Evolutionary conservation across 371 early-diverging fungal genomes (phyloP).

Genomic region (Nematocida major): DNA sequence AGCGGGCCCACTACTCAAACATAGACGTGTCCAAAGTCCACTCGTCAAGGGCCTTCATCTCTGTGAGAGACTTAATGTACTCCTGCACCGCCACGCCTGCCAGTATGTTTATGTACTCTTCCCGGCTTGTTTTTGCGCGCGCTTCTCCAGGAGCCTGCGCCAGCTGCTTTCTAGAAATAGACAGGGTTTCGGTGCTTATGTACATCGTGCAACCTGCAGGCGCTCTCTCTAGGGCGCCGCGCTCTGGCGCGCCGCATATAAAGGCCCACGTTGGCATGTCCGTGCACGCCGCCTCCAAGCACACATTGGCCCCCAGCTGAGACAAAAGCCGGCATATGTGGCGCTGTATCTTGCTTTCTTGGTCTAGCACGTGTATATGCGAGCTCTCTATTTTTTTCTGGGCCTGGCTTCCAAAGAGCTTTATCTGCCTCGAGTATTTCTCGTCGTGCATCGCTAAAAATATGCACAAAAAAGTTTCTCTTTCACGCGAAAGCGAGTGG

Average conservation of each 20-base stretch:
- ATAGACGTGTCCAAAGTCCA: neutral
- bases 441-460: constrained; percentile 14
- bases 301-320: neutral
- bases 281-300: neutral
- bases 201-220: neutral
- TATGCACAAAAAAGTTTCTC: constrained; percentile 1
- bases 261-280: neutral
- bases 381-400: constrained; percentile 49
- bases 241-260: neutral
- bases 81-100: constrained; percentile 42
- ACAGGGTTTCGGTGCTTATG: constrained; percentile 7
- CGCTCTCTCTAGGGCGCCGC: neutral
- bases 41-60: neutral
- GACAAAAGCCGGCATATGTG: neutral
- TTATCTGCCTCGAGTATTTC: constrained; percentile 61
- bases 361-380: neutral
- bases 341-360: neutral
- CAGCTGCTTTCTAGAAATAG: neutral
- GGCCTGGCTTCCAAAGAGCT: constrained; percentile 58
- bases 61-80: neutral
- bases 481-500: constrained; percentile 18
- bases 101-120: constrained; percentile 27
- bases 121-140: neutral
- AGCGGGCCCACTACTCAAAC: too few relatives aligned
- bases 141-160: neutral